These are phyloP conservation scores for Crithidia fasciculata DNA, from an alignment of 208 protist species.

Conservation along the genomic window DNA sequence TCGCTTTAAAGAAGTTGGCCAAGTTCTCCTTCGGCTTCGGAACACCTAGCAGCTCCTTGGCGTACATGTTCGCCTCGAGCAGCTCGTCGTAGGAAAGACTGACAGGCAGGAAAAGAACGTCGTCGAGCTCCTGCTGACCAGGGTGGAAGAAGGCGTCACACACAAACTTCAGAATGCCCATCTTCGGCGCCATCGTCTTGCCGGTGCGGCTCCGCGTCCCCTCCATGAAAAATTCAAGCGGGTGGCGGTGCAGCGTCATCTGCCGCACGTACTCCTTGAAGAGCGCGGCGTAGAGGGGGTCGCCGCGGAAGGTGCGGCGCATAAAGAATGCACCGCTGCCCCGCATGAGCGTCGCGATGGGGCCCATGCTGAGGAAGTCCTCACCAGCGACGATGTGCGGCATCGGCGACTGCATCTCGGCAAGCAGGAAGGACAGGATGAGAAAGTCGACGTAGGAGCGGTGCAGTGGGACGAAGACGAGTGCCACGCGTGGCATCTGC, in stretches of 20 bases:
- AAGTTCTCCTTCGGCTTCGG: slow-evolving; percentile 83
- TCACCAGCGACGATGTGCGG: slow-evolving; percentile 91
- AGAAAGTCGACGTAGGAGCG: slow-evolving; percentile 92
- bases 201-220: slow-evolving; percentile 85
- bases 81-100: slow-evolving; percentile 91
- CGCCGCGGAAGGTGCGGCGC: slow-evolving; percentile 79
- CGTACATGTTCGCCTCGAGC: slow-evolving; percentile 81
- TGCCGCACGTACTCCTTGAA: slow-evolving; percentile 87
- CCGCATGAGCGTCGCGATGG: slow-evolving; percentile 73
- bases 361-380: slow-evolving; percentile 83
- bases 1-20: slow-evolving; percentile 70
- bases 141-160: slow-evolving; percentile 76
- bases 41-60: slow-evolving; percentile 88
- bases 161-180: slow-evolving; percentile 92
- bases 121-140: slow-evolving; percentile 53
- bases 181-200: slow-evolving; percentile 87
- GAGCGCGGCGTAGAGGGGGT: slow-evolving; percentile 78
- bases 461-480: slow-evolving; percentile 85
- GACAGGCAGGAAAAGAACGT: slow-evolving; percentile 86
- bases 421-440: slow-evolving; percentile 84
- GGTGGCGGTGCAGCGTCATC: slow-evolving; percentile 55
- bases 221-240: slow-evolving; percentile 93
- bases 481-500: slow-evolving; percentile 45
- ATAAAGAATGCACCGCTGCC: slow-evolving; percentile 94
- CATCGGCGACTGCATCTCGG: slow-evolving; percentile 58